phyloP scores from a whole-genome alignment of 2,329 filamentous ascomycete species.

The Phyllosticta capitalensis region DNA sequence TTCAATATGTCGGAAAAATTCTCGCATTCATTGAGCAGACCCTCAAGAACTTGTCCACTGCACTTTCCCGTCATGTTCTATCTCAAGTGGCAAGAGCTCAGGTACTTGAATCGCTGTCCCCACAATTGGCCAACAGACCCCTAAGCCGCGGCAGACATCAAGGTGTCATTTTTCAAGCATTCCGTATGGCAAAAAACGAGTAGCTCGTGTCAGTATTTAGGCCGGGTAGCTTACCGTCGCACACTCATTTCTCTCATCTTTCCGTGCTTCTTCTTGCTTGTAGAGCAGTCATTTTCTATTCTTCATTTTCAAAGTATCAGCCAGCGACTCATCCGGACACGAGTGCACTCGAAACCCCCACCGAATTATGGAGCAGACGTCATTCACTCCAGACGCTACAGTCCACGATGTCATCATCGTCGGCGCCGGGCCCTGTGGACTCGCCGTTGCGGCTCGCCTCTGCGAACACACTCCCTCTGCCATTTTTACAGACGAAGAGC shows the following conservation, averaged over 20 bases:
- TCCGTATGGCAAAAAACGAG: neutral
- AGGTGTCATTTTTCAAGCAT: neutral
- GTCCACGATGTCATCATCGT: conserved; percentile 61
- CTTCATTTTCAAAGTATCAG: neutral
- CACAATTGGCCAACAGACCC: neutral
- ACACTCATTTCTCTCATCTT: neutral
- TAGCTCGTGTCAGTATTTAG: neutral
- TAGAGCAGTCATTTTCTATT: neutral
- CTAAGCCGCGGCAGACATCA: neutral
- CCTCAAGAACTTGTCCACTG: neutral
- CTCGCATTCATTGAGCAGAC: neutral
- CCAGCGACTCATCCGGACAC: neutral
- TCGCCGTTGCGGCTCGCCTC: conserved; percentile 63
- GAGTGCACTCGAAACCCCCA: neutral
- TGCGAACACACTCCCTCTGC: conserved; percentile 65
- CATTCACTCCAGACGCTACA: neutral
- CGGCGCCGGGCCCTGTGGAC: conserved; percentile 65
- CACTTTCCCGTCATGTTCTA: neutral
- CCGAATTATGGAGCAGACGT: neutral
- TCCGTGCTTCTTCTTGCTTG: neutral
- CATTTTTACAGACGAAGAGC: conserved; percentile 75
- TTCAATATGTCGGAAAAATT: too few species aligned
- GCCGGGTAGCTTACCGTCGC: neutral
- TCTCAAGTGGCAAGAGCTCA: neutral
- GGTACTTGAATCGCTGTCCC: neutral